These are phyloP conservation scores for Calocybe gangraenosa DNA, from an alignment of 768 basidiomycete species.

Conservation along the genomic window DNA sequence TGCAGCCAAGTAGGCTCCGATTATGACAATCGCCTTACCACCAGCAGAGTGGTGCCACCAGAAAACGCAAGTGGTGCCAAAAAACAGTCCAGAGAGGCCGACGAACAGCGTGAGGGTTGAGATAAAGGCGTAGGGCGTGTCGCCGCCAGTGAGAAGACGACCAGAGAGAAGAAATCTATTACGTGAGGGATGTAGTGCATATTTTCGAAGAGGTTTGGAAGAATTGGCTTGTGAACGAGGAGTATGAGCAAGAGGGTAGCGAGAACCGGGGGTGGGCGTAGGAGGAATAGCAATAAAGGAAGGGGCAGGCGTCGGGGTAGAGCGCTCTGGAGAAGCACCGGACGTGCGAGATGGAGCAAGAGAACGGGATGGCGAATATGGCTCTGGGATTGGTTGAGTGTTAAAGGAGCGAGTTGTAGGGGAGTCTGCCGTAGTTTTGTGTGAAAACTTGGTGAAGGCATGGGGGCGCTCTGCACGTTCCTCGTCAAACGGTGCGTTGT, in stretches of 20 bases:
- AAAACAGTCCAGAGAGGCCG: slow-evolving; percentile 74
- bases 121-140: slow-evolving; percentile 80
- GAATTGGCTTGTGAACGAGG: slow-evolving; percentile 34
- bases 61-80: slow-evolving; percentile 84
- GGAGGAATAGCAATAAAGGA: slow-evolving; percentile 19
- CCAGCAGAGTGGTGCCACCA: slow-evolving; percentile 70
- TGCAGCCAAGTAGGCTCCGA: slow-evolving; percentile 47
- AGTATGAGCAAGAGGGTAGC: slow-evolving; percentile 31
- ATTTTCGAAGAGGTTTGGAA: slow-evolving; percentile 45
- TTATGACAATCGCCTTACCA: slow-evolving; percentile 41
- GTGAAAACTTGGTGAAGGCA: slow-evolving; percentile 10
- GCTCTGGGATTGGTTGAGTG: slow-evolving; percentile 6
- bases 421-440: slow-evolving; percentile 22
- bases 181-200: slow-evolving; percentile 63
- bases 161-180: slow-evolving; percentile 78
- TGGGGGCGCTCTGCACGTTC: slow-evolving; percentile 9
- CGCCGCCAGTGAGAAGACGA: slow-evolving; percentile 77
- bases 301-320: slow-evolving; percentile 9
- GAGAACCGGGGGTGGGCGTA: slow-evolving; percentile 3
- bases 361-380: slow-evolving; percentile 28
- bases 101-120: slow-evolving; percentile 58
- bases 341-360: slow-evolving; percentile 16
- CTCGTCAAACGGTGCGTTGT: slow-evolving; percentile 12
- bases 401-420: slow-evolving; percentile 22
- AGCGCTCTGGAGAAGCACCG: slow-evolving; percentile 12